Base-by-base conservation (phyloP, 2,329 filamentous ascomycete species). In the Colletotrichum truncatum region DNA sequence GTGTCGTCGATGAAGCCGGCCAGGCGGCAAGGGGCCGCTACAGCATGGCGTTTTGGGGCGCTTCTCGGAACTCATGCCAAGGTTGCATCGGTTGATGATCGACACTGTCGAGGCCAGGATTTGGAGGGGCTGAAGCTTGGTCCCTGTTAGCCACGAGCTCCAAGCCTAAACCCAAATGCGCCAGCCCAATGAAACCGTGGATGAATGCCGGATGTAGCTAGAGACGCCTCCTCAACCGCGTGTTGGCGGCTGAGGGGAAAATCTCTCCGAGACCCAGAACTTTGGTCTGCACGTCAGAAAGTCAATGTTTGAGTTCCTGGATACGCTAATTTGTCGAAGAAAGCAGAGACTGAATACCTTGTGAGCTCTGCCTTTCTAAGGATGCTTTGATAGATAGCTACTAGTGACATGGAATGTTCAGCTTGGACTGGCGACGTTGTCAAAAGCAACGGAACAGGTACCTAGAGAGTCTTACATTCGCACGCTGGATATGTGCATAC, bases 51-150 rank as follows among this genome's bases (percentile, higher is more conserved):
- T 21, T 14, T 41, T 32, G 18, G 5, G 46, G 46, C 46, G 46
- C 34, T 55, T 25, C 9, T 30, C 46, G 46, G n/a, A 25, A 28
- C 25, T 28, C 11, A 16, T n/a, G 36, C 30, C 54, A 43, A 7
- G 32, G 10, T 9, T 11, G 6, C 39, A 10, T 34, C n/a, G n/a
- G n/a, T 49, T 8, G 16, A 21, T 34, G 6, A 16, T 36, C 46
- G 28, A 10, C 28, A 18, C 28, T 18, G 11, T 18, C 48, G 28
- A 6, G 4, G 6, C 30, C 6, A 28, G n/a, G 8, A 51, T 16
- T 30, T 26, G 48, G n/a, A n/a, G n/a, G 21, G 28, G 34, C 60
- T 36, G 14, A 51, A 59, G 53, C 54, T 52, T 59, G 51, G 38
- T n/a, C 6, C 28, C 23, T 16, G 46, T 32, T 10, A 43, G 10